Base-by-base conservation (phyloP, 768 basidiomycete genomes). In the Grammothele lineata region DNA sequence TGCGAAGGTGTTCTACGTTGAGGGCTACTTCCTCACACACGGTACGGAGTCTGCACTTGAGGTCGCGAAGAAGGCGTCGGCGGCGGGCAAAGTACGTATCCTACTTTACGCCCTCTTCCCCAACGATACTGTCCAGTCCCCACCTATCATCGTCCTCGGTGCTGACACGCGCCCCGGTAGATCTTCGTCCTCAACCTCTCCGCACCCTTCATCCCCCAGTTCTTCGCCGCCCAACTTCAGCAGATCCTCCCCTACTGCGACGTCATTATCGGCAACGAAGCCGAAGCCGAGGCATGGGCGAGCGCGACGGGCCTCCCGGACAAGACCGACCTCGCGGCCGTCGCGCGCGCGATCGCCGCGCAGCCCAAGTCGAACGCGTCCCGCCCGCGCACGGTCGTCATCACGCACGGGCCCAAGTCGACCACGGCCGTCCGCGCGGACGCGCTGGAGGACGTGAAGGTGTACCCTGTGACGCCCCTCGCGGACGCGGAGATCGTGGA, bases 21-120 rank as follows among this genome's bases (percentile, higher is more conserved):
- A 92, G 61, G 95, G 95, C 7, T 99, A 86, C 75, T 97, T 99
- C 83, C 77, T 98, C 49, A 95, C 95, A 15, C 95, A 99, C 63
- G 95, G 96, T 37, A 63, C 77, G 47, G 80, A 82, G 45, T 75
- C 78, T 46, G 81, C 81, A 40, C 67, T 90, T 32, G 74, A 84
- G 58, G 70, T 98, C 51, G 81, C 85, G 67, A 81, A 86, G 64
- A 83, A 85, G 53, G 87, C 91, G 4, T 79, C 87, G 8, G 73
- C 70, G 30, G 76, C 77, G 15, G 80, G 81, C 57, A 97, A 96
- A 80, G 91, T 85, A 45, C 12, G 67, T 37, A 26, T 18, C 40
- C 33, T 27, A 12, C 40, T n/a, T n/a, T 23, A 5, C 27, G 32
- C 17, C 32, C 35, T 41, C n/a, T 4, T 39, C 19, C 40, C 19